Base-by-base conservation (phyloP, 2,329 filamentous ascomycete species). In the Meredithiella fracta region DNA sequence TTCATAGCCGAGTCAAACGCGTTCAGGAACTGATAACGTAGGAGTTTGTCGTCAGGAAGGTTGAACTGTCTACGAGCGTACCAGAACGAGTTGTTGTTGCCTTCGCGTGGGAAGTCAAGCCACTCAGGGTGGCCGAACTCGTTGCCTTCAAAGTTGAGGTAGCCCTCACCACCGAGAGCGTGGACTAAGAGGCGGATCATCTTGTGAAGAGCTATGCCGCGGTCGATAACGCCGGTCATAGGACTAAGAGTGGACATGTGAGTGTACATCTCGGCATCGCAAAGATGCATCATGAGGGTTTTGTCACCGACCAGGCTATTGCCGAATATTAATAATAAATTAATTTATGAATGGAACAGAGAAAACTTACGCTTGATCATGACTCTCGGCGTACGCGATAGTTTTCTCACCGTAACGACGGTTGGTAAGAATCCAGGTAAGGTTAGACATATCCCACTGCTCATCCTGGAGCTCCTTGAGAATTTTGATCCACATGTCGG, bases 401-500 rank as follows among this genome's bases (percentile, higher is more conserved):
- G 91, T 96, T 77, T 97, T 97, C 69, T 98, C 92, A 50, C 90
- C 91, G 64, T 97, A 87, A 26, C 92, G 82, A 57, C 92, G 79
- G 70, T 98, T 97, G 22, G 86, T 94, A 58, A 98, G 72, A 0
- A 89, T 96, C 71, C 84, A 90, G 67, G 82, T 82, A 54, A 98
- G 85, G 62, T 78, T 83, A 57, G 79, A 81, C 69, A 98, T 85
- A 64, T 97, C 86, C 92, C 92, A 98, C 8, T 94, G 79, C 60
- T 88, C 78, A 64, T 98, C 92, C 65, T 85, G 77, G 67, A 88
- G 82, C 70, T 98, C 92, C 69, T 98, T 98, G 60, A 97, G 70
- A 66, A 94, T 87, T 72, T 98, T 98, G 76, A 98, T 98, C 81
- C 94, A 98, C 80, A 98, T 86, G 68, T 98, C 92, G 3, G 92